phyloP scores from a whole-genome alignment of 257 asterid species.

The Solanum chiquidenum region DNA sequence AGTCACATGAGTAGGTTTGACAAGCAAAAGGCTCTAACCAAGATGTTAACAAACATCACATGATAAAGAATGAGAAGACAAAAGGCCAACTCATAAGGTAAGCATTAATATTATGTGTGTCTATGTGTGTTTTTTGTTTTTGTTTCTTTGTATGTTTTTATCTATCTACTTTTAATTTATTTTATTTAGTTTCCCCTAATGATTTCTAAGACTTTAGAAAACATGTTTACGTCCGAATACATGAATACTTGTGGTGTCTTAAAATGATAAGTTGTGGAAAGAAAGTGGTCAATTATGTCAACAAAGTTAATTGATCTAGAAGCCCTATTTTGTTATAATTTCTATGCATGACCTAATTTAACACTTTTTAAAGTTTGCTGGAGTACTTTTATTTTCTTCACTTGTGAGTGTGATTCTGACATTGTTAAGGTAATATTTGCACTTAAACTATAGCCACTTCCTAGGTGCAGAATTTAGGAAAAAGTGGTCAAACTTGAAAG shows the following conservation, averaged over 20 bases:
- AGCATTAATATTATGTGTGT: background rate
- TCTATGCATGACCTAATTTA: background rate
- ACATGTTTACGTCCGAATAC: background rate
- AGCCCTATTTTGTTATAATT: background rate
- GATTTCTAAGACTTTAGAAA: background rate
- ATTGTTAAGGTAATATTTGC: background rate
- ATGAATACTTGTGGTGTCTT: background rate
- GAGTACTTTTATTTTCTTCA: background rate
- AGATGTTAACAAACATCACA: constrained; percentile 6
- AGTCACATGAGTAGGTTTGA: background rate
- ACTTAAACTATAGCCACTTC: background rate
- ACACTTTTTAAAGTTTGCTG: background rate
- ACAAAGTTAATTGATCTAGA: background rate
- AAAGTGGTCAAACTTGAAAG: background rate
- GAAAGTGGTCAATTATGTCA: background rate
- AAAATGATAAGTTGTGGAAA: background rate
- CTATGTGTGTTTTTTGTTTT: background rate
- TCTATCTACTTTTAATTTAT: background rate
- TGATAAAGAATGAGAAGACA: background rate
- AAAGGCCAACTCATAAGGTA: background rate
- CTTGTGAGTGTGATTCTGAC: background rate
- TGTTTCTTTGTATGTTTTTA: background rate
- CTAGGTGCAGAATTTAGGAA: background rate
- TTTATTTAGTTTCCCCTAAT: background rate
- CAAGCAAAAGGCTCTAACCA: constrained; percentile 1